These are phyloP conservation scores for Penicillium taxi DNA, from an alignment of 495 filamentous ascomycete genomes.

Conservation along the genomic window DNA sequence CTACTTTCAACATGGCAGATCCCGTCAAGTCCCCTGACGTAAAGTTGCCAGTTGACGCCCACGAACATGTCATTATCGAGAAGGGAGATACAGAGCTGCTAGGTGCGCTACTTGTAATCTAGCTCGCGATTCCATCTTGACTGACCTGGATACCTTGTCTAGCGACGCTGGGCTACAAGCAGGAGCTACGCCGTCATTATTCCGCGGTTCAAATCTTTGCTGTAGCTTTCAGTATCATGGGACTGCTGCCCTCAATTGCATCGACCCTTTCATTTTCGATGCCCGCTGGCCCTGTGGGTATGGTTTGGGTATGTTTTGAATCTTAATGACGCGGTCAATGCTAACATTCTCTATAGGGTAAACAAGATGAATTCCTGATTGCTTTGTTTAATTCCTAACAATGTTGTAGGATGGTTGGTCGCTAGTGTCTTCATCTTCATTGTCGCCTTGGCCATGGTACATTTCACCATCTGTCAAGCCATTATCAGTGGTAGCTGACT, in stretches of 20 bases:
- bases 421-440: slow-evolving; percentile 56
- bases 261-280: slow-evolving; percentile 57
- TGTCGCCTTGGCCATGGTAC: slow-evolving; percentile 57
- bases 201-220: slow-evolving; percentile 60
- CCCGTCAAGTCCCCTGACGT: slow-evolving; percentile 4
- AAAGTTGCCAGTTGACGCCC: background rate
- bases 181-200: slow-evolving; percentile 60
- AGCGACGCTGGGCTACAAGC: slow-evolving; percentile 56
- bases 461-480: background rate
- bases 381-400: slow-evolving; percentile 4
- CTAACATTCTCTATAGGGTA: slow-evolving; percentile 15
- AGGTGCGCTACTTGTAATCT: slow-evolving; percentile 13
- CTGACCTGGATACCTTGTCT: background rate
- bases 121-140: background rate
- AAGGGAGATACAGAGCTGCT: slow-evolving; percentile 26
- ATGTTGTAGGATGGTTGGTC: slow-evolving; percentile 48
- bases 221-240: slow-evolving; percentile 68
- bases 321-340: background rate
- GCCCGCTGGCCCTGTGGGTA: slow-evolving; percentile 59
- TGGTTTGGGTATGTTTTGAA: slow-evolving; percentile 48
- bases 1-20: slow-evolving; percentile 9
- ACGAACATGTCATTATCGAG: slow-evolving; percentile 7
- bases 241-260: slow-evolving; percentile 62
- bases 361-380: slow-evolving; percentile 1
- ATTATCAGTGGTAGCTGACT: background rate